Evolutionary conservation across 2,329 filamentous ascomycete genomes (phyloP), one percentile per base, ranked within the genome.

Genomic region (Chaetomium globosum): DNA sequence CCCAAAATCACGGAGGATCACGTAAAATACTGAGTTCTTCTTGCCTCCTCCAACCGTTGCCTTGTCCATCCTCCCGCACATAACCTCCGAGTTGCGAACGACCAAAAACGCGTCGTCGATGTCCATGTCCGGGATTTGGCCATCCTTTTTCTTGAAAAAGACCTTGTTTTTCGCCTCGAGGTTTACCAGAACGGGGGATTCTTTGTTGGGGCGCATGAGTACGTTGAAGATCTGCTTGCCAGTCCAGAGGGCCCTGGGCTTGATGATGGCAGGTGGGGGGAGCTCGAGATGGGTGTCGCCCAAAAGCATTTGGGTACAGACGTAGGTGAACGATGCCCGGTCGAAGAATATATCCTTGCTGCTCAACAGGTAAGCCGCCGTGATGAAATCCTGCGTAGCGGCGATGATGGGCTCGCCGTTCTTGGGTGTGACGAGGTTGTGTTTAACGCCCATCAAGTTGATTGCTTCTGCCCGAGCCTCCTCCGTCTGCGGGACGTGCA

Each of bases 361-460:
- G 72, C 92, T 97, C 30, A 98, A 82, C 4, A 98, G 80, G 74
- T 93, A 99, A 0, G 95, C 91, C 4, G 93, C 93, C 30, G 94
- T 98, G 72, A 99, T 98, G 80, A 99, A 99, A 82, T 99, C 95
- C 74, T 99, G 95, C 33, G 96, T 99, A n/a, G 95, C 94, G 21
- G 93, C 93, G 79, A 99, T 98, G 72, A 99, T 96, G 1, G 95
- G 95, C 72, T 97, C 94, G 75, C 95, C 95, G 79, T 98, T 98
- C 78, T 97, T 97, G 0, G 95, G 95, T 0, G 95, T 99, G 3
- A 90, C 90, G 65, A 99, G 79, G 75, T 99, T 99, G 81, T 98
- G 88, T 79, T 97, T 97, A 63, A 99, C 93, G 51, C 95, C 95
- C 95, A 99, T 99, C 56, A 99, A 81, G 71, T 94, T 93, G 73